Percentiles rank a stretch among this genome's conserved stretches.
Evolutionary conservation across 1,284 basidiomycete genomes (phyloP).

Genomic region (Polyporus tsugae): DNA sequence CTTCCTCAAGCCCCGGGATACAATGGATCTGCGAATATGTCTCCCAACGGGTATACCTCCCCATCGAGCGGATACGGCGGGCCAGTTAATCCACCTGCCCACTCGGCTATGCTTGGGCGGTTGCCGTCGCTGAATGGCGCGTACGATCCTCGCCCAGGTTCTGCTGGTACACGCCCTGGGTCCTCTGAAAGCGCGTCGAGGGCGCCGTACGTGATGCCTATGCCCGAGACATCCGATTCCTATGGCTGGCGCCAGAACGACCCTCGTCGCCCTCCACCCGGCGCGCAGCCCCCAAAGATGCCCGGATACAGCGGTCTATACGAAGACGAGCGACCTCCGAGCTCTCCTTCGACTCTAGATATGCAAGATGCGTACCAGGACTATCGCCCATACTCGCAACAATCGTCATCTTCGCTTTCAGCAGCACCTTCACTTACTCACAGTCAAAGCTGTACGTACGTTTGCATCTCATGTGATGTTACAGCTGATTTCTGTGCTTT

Average conservation of each 20-base stretch:
- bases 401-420: slow-evolving; percentile 25
- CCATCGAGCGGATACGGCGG: slow-evolving; percentile 21
- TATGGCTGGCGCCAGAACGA: slow-evolving; percentile 33
- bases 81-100: slow-evolving; percentile 27
- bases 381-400: slow-evolving; percentile 29
- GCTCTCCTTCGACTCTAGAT: slow-evolving; percentile 38
- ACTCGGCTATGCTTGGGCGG: slow-evolving; percentile 26
- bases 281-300: slow-evolving; percentile 31
- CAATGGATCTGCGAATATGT: background rate
- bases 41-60: slow-evolving; percentile 18
- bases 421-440: slow-evolving; percentile 21
- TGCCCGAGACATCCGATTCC: slow-evolving; percentile 34
- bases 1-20: slow-evolving; percentile 32
- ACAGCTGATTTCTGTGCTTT: background rate
- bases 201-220: slow-evolving; percentile 36
- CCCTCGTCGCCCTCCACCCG: slow-evolving; percentile 31
- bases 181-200: slow-evolving; percentile 31
- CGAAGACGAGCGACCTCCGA: slow-evolving; percentile 35
- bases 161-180: slow-evolving; percentile 30
- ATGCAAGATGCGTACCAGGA: slow-evolving; percentile 33
- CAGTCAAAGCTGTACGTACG: slow-evolving; percentile 27
- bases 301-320: slow-evolving; percentile 31
- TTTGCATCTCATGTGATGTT: background rate
- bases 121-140: slow-evolving; percentile 31
- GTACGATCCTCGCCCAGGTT: slow-evolving; percentile 32